Evolutionary conservation across 129 eudicot species (phyloP).

Genomic region (Centella asiatica): DNA sequence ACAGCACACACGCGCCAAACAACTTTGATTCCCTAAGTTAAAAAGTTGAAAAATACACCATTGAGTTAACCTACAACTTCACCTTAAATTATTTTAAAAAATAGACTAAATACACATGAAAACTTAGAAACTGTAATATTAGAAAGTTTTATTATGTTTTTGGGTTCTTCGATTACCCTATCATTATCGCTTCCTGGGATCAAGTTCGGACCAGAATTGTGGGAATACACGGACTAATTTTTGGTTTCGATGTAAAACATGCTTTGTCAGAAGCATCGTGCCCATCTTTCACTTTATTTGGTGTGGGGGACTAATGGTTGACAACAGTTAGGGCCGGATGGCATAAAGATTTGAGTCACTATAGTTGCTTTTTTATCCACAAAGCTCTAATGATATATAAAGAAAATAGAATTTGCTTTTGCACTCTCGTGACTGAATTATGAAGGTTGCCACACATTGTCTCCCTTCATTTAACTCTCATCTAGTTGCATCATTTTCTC

Average conservation of each 20-base stretch:
- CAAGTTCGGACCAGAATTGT: background rate
- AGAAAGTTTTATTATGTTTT: no score
- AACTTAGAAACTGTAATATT: no score
- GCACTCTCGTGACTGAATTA: conserved; percentile 30
- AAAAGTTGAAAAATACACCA: no score
- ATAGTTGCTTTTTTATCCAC: conserved; percentile 12
- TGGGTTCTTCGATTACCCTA: background rate
- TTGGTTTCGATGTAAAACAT: conserved; percentile 4
- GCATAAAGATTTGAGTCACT: conserved; percentile 7
- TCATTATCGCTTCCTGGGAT: background rate
- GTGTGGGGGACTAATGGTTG: conserved; percentile 8
- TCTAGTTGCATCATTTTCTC: background rate
- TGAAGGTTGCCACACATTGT: conserved; percentile 35
- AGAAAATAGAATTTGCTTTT: conserved; percentile 9
- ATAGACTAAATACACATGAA: no score
- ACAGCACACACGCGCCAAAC: no score
- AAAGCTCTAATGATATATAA: conserved; percentile 3
- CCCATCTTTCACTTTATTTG: conserved; percentile 3
- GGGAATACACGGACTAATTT: background rate
- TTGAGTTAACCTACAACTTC: no score
- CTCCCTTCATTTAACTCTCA: conserved; percentile 13
- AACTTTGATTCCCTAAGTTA: no score
- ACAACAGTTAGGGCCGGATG: background rate
- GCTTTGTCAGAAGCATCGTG: conserved; percentile 1
- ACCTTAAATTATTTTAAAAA: no score